A percentile compares a stretch with the other conserved stretches of the same genome.
phyloP scores from a whole-genome alignment of 345 rosid genomes.

The Arabidopsis suecica region DNA sequence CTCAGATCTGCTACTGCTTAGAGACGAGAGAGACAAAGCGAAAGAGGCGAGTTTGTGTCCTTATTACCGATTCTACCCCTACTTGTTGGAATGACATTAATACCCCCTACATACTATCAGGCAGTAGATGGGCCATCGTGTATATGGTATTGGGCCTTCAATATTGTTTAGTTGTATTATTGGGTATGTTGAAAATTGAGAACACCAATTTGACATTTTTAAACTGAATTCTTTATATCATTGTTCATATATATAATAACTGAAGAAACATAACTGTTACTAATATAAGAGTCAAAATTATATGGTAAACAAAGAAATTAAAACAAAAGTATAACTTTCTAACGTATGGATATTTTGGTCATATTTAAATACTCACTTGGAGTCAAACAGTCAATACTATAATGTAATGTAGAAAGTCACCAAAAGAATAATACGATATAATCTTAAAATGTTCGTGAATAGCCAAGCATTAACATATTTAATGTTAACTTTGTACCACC shows the following conservation, averaged over 20 bases:
- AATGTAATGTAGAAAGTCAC: constrained; percentile 32
- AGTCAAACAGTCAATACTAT: not conserved
- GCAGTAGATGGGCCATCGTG: not conserved
- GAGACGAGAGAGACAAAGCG: not conserved
- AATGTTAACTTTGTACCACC: constrained; percentile 2
- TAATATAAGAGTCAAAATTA: constrained; percentile 21
- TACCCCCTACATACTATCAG: not conserved
- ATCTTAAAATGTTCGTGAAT: constrained; percentile 10
- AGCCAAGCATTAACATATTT: constrained; percentile 24
- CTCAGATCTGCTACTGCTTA: constrained; percentile 27
- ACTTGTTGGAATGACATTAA: not conserved
- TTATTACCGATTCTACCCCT: constrained; percentile 37
- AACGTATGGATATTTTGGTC: constrained; percentile 11
- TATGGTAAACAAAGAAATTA: not conserved
- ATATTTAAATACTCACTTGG: constrained; percentile 16
- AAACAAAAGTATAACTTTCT: constrained; percentile 8
- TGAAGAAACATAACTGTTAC: too few species aligned
- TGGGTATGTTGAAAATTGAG: too few species aligned
- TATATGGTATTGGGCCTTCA: not conserved
- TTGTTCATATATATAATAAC: too few species aligned
- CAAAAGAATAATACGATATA: not conserved
- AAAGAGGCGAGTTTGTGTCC: not conserved
- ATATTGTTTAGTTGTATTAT: not conserved
- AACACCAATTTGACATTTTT: too few species aligned
- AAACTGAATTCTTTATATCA: too few species aligned